phyloP scores from a whole-genome alignment of 202 grass and related monocot species.

The Hordeum pubiflorum region DNA sequence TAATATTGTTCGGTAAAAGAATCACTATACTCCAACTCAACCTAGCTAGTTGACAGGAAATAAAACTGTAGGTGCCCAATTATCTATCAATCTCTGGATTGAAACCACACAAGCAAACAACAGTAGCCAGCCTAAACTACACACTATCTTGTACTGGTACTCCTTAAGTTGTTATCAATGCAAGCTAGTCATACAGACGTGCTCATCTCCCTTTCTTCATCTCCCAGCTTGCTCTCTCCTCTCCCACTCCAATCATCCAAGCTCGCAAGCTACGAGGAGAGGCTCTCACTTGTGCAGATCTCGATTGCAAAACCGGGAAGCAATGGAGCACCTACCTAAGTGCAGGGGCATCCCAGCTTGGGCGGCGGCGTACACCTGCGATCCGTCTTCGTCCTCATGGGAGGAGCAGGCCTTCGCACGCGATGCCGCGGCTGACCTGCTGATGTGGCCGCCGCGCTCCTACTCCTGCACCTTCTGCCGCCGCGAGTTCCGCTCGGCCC shows the following conservation, averaged over 20 bases:
- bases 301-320: not conserved
- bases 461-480: conserved; percentile 68
- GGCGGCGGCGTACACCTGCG: not conserved
- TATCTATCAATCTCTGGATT: not conserved
- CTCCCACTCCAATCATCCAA: not conserved
- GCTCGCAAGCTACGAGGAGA: not conserved
- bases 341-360: not conserved
- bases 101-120: not conserved
- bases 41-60: not conserved
- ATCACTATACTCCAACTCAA: not conserved
- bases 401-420: conserved; percentile 61
- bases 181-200: not conserved
- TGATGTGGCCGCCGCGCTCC: conserved; percentile 66
- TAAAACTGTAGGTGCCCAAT: not conserved
- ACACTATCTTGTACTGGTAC: not conserved
- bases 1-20: not conserved
- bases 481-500: conserved; percentile 67
- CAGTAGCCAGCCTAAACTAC: not conserved
- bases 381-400: conserved; percentile 28
- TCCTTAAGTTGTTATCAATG: not conserved
- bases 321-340: conserved; percentile 33
- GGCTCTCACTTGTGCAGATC: not conserved
- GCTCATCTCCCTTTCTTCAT: not conserved
- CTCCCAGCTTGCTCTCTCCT: not conserved
- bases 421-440: conserved; percentile 35